These are phyloP conservation scores for Dothistroma septosporum DNA, from an alignment of 2,329 filamentous ascomycete genomes.

Conservation along the genomic window DNA sequence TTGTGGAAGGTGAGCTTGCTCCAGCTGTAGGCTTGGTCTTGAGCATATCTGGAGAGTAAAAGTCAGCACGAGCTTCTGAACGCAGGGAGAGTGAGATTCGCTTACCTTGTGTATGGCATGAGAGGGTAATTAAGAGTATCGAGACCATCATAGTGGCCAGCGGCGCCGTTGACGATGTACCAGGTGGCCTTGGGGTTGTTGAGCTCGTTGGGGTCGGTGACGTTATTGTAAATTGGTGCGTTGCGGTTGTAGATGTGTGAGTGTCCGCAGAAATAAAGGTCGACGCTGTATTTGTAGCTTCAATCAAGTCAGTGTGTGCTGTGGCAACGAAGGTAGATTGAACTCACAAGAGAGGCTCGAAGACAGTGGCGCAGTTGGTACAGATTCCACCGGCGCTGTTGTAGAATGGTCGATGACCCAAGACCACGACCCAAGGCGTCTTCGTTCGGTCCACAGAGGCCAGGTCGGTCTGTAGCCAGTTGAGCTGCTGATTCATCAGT, in stretches of 20 bases:
- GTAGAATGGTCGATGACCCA: conserved; percentile 50
- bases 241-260: conserved; percentile 47
- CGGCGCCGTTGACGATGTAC: conserved; percentile 51
- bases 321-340: background rate
- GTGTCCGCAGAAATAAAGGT: conserved; percentile 43
- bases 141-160: conserved; percentile 51
- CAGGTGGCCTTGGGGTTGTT: conserved; percentile 49
- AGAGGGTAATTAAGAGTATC: conserved; percentile 24
- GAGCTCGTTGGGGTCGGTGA: conserved; percentile 42
- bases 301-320: background rate
- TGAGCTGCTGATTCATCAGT: conserved; percentile 42
- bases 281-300: conserved; percentile 42
- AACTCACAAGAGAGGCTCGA: conserved; percentile 40
- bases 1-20: conserved; percentile 41
- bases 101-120: conserved; percentile 24
- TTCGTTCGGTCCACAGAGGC: conserved; percentile 43
- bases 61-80: no score
- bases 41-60: conserved; percentile 19
- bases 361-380: conserved; percentile 41
- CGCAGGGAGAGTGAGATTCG: no score
- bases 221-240: conserved; percentile 32
- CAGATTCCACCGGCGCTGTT: conserved; percentile 41
- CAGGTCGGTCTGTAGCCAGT: conserved; percentile 46
- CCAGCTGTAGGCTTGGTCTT: conserved; percentile 38
- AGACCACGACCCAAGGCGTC: conserved; percentile 50